Evolutionary conservation across 257 asterid species (phyloP).

Genomic region (Leptodermis oblonga): DNA sequence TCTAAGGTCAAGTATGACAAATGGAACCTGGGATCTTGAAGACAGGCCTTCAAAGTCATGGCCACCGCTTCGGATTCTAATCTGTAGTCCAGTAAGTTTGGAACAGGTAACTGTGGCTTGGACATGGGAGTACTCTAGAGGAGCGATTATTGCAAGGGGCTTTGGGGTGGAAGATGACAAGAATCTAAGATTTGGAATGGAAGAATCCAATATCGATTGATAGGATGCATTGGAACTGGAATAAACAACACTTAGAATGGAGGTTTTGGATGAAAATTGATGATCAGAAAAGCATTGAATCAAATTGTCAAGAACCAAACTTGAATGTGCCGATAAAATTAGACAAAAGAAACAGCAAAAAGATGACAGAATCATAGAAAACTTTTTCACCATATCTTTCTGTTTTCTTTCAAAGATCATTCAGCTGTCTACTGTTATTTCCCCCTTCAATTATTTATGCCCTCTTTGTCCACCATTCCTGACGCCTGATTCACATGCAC

Average conservation of each 20-base stretch:
- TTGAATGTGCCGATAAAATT: not conserved
- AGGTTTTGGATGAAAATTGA: not conserved
- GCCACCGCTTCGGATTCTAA: constrained; percentile 51
- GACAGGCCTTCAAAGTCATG: constrained; percentile 24
- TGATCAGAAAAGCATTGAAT: constrained; percentile 6
- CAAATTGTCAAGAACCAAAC: not conserved
- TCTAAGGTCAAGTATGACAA: constrained; percentile 8
- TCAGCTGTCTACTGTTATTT: too few relatives aligned
- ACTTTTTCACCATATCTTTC: too few relatives aligned
- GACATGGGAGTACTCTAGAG: constrained; percentile 27
- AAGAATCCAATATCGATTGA: constrained; percentile 27
- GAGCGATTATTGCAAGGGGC: constrained; percentile 43
- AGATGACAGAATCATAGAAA: not conserved
- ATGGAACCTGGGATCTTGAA: not conserved
- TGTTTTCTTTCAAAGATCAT: too few relatives aligned
- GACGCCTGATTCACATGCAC: too few relatives aligned
- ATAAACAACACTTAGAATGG: constrained; percentile 15
- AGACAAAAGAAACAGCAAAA: not conserved
- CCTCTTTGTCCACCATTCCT: too few relatives aligned
- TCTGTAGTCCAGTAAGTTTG: constrained; percentile 23
- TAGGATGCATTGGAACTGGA: constrained; percentile 25
- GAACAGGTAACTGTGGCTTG: constrained; percentile 35
- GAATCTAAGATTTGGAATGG: constrained; percentile 53
- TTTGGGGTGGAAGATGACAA: constrained; percentile 26
- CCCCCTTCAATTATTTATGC: too few relatives aligned